These are phyloP conservation scores for Dactylellina cionopaga DNA, from an alignment of 2,329 filamentous ascomycete genomes.

Conservation along the genomic window DNA sequence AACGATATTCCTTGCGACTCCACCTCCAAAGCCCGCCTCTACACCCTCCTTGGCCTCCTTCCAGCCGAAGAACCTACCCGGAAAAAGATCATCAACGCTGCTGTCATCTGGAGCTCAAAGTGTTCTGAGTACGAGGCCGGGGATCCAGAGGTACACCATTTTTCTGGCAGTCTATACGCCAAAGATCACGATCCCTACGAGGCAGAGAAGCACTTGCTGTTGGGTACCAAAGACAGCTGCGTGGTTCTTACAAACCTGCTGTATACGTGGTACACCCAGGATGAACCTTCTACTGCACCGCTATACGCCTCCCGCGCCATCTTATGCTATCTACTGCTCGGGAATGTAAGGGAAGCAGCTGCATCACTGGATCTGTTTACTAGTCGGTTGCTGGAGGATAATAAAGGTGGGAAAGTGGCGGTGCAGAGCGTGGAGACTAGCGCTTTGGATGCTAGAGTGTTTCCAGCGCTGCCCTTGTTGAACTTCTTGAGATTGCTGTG, in stretches of 20 bases:
- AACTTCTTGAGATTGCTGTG: slow-evolving; percentile 91
- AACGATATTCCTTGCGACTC: slow-evolving; percentile 80
- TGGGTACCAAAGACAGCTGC: slow-evolving; percentile 89
- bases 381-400: slow-evolving; percentile 69
- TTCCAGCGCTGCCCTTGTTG: slow-evolving; percentile 88
- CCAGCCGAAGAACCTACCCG: slow-evolving; percentile 84
- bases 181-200: slow-evolving; percentile 85
- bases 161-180: slow-evolving; percentile 86
- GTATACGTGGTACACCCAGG: slow-evolving; percentile 91
- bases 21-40: slow-evolving; percentile 70
- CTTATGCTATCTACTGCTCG: slow-evolving; percentile 87
- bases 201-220: slow-evolving; percentile 85
- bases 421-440: slow-evolving; percentile 77
- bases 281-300: slow-evolving; percentile 86
- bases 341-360: slow-evolving; percentile 89
- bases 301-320: slow-evolving; percentile 86
- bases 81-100: slow-evolving; percentile 90
- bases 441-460: slow-evolving; percentile 79
- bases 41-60: slow-evolving; percentile 77
- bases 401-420: slow-evolving; percentile 61
- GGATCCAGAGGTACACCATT: slow-evolving; percentile 93
- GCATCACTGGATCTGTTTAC: slow-evolving; percentile 81
- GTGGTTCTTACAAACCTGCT: slow-evolving; percentile 83
- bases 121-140: slow-evolving; percentile 88
- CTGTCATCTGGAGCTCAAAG: slow-evolving; percentile 86